These are phyloP conservation scores for Blastobotrys proliferans DNA, from an alignment of 1,139 yeast genomes.

Conservation along the genomic window DNA sequence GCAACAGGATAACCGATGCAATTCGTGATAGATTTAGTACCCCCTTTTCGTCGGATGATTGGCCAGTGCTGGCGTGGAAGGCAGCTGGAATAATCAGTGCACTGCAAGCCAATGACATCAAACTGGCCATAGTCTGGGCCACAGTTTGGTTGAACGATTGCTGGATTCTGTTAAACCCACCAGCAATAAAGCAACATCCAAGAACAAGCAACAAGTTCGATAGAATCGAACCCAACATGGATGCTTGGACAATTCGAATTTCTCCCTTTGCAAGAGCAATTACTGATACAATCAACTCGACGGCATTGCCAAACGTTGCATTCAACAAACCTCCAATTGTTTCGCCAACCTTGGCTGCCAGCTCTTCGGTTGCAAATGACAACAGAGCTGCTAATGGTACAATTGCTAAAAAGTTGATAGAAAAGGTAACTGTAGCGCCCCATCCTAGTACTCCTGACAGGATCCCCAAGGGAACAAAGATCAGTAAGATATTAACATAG, in stretches of 20 bases:
- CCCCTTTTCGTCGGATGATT: conserved; percentile 39
- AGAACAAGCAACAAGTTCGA: conserved; percentile 83
- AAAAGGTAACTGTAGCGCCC: conserved; percentile 59
- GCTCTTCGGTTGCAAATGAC: conserved; percentile 90
- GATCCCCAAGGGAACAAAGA: conserved; percentile 88
- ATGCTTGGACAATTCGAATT: conserved; percentile 87
- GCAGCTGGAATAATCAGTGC: conserved; percentile 94
- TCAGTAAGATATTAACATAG: conserved; percentile 68
- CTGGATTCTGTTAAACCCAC: conserved; percentile 81
- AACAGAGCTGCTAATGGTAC: conserved; percentile 87
- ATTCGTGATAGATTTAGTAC: conserved; percentile 81
- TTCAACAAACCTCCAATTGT: conserved; percentile 89
- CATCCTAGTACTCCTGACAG: conserved; percentile 58
- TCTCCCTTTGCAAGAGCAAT: conserved; percentile 85
- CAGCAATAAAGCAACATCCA: conserved; percentile 94
- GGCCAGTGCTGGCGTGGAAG: conserved; percentile 65
- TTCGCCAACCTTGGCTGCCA: conserved; percentile 74
- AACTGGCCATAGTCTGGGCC: conserved; percentile 94
- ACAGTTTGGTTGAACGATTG: conserved; percentile 93
- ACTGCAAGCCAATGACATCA: conserved; percentile 85
- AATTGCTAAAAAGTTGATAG: conserved; percentile 81
- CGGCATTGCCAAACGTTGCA: conserved; percentile 96
- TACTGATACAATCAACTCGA: conserved; percentile 85
- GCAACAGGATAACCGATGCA: conserved; percentile 70
- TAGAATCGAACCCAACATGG: conserved; percentile 91